Evolutionary conservation across 106 monocot species (phyloP).

Genomic region (Cymbidium sinense): DNA sequence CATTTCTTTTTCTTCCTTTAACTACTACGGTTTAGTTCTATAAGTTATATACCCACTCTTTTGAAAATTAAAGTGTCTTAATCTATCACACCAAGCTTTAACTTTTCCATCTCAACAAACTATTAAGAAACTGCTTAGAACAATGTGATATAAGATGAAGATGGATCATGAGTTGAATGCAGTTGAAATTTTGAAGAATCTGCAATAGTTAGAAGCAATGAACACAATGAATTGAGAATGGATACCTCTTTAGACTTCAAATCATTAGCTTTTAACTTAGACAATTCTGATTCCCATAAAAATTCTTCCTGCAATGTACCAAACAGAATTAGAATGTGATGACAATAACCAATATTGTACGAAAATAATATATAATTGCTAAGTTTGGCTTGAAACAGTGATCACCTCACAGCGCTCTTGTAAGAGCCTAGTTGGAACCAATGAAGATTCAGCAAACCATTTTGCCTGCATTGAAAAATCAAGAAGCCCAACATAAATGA

Average conservation of each 20-base stretch:
- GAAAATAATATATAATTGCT: neutral
- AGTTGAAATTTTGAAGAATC: neutral
- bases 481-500: neutral
- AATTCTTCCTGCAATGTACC: constrained; percentile 76
- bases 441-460: constrained; percentile 65
- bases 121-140: neutral
- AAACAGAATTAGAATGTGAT: neutral
- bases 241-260: constrained; percentile 92
- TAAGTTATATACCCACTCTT: neutral
- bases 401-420: constrained; percentile 96
- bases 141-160: neutral
- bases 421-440: constrained; percentile 68
- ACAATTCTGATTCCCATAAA: constrained; percentile 83
- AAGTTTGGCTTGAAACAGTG: neutral
- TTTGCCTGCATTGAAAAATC: constrained; percentile 45
- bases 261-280: constrained; percentile 81
- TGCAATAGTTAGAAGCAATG: neutral
- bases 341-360: neutral
- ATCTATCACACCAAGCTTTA: neutral
- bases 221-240: neutral
- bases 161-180: neutral
- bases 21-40: neutral
- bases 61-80: neutral
- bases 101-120: neutral
- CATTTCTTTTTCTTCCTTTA: neutral